Conservation (phyloP, 2,329 filamentous ascomycete species). For the Chrysoporthe cubensis region DNA sequence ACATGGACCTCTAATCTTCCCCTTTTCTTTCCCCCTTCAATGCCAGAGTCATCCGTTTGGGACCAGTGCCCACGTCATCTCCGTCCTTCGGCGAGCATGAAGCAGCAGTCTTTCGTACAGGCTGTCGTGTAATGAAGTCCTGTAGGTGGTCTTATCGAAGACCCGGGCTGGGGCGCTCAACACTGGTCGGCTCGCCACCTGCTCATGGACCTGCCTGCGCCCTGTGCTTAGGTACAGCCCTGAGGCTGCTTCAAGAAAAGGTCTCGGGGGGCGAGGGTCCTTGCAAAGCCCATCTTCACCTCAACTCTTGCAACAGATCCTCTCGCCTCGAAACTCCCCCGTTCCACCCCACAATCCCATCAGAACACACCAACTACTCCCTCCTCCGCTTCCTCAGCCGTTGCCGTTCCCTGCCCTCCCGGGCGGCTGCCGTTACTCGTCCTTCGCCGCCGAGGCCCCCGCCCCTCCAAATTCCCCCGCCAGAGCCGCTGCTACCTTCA, state of each 20-base stretch:
- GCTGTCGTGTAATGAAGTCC: background rate
- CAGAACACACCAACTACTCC: background rate
- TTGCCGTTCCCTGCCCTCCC: background rate
- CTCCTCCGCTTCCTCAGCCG: constrained; percentile 3
- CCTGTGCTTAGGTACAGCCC: background rate
- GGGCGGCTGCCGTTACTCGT: background rate
- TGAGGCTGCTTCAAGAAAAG: background rate
- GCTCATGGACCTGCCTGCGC: background rate
- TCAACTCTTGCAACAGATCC: background rate
- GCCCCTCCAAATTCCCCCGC: constrained; percentile 18
- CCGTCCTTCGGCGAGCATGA: background rate
- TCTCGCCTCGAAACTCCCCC: background rate
- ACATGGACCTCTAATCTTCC: no score
- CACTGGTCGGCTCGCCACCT: background rate
- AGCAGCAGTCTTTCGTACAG: background rate
- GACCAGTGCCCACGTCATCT: no score
- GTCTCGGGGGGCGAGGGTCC: background rate
- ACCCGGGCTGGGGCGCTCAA: no score
- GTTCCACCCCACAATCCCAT: background rate
- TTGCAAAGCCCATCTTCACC: background rate
- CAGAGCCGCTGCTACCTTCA: constrained; percentile 26
- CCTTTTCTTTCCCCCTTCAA: no score
- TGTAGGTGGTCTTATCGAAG: background rate
- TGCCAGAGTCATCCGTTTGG: no score
- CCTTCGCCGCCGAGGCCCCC: background rate